These are phyloP conservation scores for Cladophialophora exuberans DNA, from an alignment of 2,329 filamentous ascomycete genomes.

Conservation along the genomic window DNA sequence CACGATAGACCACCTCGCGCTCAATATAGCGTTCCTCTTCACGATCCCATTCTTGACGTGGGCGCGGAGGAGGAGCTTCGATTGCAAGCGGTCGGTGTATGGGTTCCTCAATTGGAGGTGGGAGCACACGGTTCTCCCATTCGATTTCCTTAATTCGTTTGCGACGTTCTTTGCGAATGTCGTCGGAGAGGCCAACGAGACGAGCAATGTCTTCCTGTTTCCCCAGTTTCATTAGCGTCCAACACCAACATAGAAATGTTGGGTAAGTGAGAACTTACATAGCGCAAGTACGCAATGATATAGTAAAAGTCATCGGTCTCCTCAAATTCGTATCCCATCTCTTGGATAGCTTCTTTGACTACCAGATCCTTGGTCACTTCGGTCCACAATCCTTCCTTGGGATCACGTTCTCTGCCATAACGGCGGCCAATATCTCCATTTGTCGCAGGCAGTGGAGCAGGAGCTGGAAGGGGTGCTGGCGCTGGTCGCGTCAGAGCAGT, in stretches of 20 bases:
- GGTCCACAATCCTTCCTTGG: conserved; percentile 77
- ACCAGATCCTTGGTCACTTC: conserved; percentile 96
- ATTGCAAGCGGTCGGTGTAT: conserved; percentile 27
- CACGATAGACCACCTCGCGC: conserved; percentile 33
- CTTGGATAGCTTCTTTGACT: conserved; percentile 80
- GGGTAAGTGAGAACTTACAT: conserved; percentile 63
- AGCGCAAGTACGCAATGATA: conserved; percentile 84
- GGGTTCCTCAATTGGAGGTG: conserved; percentile 27
- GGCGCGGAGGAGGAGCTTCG: conserved; percentile 28
- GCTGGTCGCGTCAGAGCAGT: conserved; percentile 55
- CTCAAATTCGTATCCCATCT: conserved; percentile 83
- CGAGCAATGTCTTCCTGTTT: conserved; percentile 80
- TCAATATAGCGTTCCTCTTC: conserved; percentile 36
- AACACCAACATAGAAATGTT: too few relatives aligned
- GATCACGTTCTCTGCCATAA: conserved; percentile 42
- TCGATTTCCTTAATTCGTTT: conserved; percentile 64
- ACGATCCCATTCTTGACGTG: conserved; percentile 30
- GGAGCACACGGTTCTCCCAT: conserved; percentile 43
- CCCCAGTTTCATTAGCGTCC: conserved; percentile 32
- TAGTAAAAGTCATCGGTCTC: conserved; percentile 91
- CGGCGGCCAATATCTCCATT: conserved; percentile 49
- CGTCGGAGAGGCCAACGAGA: conserved; percentile 79
- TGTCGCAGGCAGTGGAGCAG: conserved; percentile 37
- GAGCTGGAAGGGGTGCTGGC: conserved; percentile 9
- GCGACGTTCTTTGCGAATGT: conserved; percentile 70